Percentiles rank a stretch among this genome's conserved stretches.
These are phyloP conservation scores for Metschnikowia continentalis DNA, from an alignment of 805 yeast genomes.

Conservation along the genomic window DNA sequence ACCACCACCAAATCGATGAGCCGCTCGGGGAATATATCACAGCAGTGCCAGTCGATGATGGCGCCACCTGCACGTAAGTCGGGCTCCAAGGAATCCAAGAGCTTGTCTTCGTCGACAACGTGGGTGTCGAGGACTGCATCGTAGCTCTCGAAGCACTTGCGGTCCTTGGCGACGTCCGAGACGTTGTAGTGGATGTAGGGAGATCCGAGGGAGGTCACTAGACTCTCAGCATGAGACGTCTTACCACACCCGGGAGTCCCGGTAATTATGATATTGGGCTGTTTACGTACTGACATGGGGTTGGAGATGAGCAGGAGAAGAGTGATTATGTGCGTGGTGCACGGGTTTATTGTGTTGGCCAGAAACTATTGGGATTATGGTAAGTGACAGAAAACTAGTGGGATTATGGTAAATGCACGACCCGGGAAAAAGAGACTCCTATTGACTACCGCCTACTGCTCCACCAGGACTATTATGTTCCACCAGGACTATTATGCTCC, in stretches of 20 bases:
- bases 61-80: conserved; percentile 79
- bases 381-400: no score
- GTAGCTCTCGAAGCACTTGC: conserved; percentile 74
- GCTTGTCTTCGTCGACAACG: conserved; percentile 88
- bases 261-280: conserved; percentile 80
- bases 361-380: no score
- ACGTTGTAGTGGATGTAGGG: conserved; percentile 56
- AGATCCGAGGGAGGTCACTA: conserved; percentile 46
- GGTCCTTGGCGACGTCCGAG: conserved; percentile 76
- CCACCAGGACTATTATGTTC: no score
- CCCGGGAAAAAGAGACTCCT: no score
- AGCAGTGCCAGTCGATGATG: conserved; percentile 96
- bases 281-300: conserved; percentile 5
- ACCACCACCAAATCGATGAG: conserved; percentile 91
- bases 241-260: conserved; percentile 97
- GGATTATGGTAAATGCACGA: no score
- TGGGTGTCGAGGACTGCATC: conserved; percentile 82
- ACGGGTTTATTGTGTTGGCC: not conserved
- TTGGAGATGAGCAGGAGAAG: not conserved
- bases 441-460: no score
- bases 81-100: conserved; percentile 77
- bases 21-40: conserved; percentile 91
- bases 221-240: conserved; percentile 64
- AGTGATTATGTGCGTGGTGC: not conserved
- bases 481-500: no score